phyloP scores from a whole-genome alignment of 1,139 yeast genomes.

The Blastobotrys malaysiensis region DNA sequence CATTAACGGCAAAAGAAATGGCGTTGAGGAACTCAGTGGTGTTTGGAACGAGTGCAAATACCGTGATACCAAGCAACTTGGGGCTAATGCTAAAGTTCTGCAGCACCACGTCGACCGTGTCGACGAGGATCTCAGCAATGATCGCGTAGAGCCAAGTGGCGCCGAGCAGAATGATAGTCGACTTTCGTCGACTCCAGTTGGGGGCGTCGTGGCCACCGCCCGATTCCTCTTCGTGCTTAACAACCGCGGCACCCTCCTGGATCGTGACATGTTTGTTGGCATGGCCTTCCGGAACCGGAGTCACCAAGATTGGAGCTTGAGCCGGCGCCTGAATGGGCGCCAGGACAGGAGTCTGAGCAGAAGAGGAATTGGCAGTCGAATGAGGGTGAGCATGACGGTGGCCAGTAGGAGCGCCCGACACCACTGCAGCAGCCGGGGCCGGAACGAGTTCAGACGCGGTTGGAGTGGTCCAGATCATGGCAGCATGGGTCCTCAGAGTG shows the following conservation, averaged over 20 bases:
- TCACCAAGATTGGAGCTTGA: not conserved
- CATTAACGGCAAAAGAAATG: constrained; percentile 91
- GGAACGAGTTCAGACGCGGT: constrained; percentile 34
- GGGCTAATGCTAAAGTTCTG: constrained; percentile 74
- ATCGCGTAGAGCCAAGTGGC: constrained; percentile 87
- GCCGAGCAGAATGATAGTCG: constrained; percentile 74
- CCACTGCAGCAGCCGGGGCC: not conserved
- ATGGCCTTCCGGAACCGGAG: not conserved
- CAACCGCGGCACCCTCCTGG: constrained; percentile 11
- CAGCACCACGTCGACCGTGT: constrained; percentile 87
- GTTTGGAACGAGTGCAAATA: constrained; percentile 93
- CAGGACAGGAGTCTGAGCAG: not conserved
- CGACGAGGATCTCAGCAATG: constrained; percentile 91
- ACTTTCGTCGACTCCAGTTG: constrained; percentile 87
- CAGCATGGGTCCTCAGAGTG: constrained; percentile 93
- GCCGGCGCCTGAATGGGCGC: not conserved
- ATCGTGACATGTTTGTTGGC: constrained; percentile 16
- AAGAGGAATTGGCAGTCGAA: not conserved
- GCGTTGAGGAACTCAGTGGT: constrained; percentile 97
- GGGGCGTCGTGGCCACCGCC: constrained; percentile 92
- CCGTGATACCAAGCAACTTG: constrained; percentile 85
- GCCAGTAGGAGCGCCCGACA: too few species aligned
- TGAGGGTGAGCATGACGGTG: not conserved
- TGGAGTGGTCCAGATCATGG: constrained; percentile 86
- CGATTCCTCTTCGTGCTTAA: constrained; percentile 5